Evolutionary conservation across 768 basidiomycete genomes (phyloP).

Genomic region (Mycena pura): DNA sequence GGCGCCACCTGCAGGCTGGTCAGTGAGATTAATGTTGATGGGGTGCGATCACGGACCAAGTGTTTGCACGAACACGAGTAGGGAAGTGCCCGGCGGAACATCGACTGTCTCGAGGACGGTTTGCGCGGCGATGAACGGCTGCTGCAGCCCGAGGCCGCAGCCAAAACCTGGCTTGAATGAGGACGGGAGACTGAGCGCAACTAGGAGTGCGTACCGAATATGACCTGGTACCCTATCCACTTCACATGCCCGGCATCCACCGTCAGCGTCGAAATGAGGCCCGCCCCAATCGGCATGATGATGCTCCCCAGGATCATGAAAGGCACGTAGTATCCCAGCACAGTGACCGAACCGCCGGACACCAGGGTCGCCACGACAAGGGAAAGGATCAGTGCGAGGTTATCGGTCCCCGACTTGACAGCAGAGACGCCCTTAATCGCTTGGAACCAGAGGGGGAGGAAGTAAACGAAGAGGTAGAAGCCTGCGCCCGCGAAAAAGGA

Average conservation of each 20-base stretch:
- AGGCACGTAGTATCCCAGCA: constrained; percentile 43
- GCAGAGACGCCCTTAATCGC: constrained; percentile 46
- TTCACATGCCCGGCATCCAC: constrained; percentile 24
- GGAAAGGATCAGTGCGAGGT: constrained; percentile 43
- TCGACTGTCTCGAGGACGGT: constrained; percentile 18
- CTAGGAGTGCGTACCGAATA: not conserved
- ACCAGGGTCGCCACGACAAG: constrained; percentile 48
- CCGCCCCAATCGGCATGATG: constrained; percentile 43
- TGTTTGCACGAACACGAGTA: constrained; percentile 29
- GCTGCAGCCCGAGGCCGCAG: constrained; percentile 32
- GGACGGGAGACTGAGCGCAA: not conserved
- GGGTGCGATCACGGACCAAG: not conserved
- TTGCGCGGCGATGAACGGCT: constrained; percentile 30
- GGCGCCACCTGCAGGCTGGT: constrained; percentile 19
- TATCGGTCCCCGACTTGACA: constrained; percentile 38
- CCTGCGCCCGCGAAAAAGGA: constrained; percentile 11
- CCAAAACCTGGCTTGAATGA: constrained; percentile 32
- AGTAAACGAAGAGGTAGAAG: constrained; percentile 19
- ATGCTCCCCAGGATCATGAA: constrained; percentile 35
- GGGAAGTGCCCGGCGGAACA: constrained; percentile 21
- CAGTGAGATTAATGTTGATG: not conserved
- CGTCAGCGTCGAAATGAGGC: constrained; percentile 40
- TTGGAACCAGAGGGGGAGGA: constrained; percentile 36
- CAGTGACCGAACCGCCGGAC: constrained; percentile 42
- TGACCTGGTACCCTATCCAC: constrained; percentile 32